phyloP scores from a whole-genome alignment of 2,329 filamentous ascomycete species.

The Paecilomyces formosus region DNA sequence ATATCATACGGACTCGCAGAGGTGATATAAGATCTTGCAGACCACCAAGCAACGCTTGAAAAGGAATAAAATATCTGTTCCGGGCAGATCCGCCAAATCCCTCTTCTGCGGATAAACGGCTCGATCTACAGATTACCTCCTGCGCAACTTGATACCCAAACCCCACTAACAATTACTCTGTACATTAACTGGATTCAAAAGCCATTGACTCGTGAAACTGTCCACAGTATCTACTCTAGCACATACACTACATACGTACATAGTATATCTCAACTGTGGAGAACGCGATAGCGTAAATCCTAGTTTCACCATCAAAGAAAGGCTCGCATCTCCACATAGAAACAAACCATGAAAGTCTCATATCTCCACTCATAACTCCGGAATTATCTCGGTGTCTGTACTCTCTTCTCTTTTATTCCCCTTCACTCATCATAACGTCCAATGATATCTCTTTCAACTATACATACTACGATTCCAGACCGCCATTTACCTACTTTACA shows the following conservation, averaged over 20 bases:
- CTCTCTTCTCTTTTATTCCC: too few species aligned
- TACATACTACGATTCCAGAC: too few species aligned
- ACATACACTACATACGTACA: neutral
- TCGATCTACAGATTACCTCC: neutral
- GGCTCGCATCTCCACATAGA: too few species aligned
- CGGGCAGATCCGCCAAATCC: neutral
- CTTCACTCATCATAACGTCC: too few species aligned
- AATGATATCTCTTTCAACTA: too few species aligned
- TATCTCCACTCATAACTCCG: too few species aligned
- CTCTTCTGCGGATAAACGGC: neutral
- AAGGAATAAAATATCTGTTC: neutral
- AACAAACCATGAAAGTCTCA: too few species aligned
- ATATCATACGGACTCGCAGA: neutral
- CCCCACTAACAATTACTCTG: neutral
- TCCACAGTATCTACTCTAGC: neutral
- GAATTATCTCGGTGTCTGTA: too few species aligned
- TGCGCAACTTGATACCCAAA: neutral
- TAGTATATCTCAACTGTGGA: too few species aligned
- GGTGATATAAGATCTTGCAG: neutral
- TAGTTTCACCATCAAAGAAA: too few species aligned
- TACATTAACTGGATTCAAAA: neutral
- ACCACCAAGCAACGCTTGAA: neutral
- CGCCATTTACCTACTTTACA: too few species aligned
- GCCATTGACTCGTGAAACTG: neutral
- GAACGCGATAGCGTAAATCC: too few species aligned